Evolutionary conservation across 305 asterid species (phyloP), one percentile per base, ranked within the genome.

Genomic region (Solanum hybrid): DNA sequence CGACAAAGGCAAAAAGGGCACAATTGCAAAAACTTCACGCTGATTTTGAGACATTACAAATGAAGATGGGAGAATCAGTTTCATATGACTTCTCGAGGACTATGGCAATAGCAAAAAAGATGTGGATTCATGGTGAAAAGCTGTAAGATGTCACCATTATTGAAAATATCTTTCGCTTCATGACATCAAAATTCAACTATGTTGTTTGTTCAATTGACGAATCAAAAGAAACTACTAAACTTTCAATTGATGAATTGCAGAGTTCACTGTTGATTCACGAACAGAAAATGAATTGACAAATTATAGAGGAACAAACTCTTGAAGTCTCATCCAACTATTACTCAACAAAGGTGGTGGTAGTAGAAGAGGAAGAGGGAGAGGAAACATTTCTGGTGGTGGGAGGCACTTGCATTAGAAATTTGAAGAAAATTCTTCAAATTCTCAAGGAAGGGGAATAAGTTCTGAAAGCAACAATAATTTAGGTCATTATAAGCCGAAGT

Each of bases 21-120:
- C 20, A 12, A 70, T 70, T 70, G 77, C 77, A 26, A 26, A 72
- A 1, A 24, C 20, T 72, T 26, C 2, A 1, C 8, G 2, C 2
- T 26, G 9, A 26, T 26, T 24, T 65, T 22, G 32, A 24, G 8
- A 10, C 31, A 26, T 70, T n/a, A 24, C 4, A 10, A 70, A 70
- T 70, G n/a, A n/a, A n/a, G n/a, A n/a, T n/a, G n/a, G n/a, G n/a
- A n/a, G n/a, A n/a, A n/a, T n/a, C n/a, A n/a, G n/a, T n/a, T n/a
- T n/a, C n/a, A n/a, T n/a, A n/a, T n/a, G n/a, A 89, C 85, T 87
- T 87, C 24, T 14, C 39, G 3, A 11, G 89, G 14, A 89, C 89
- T 17, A 91, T 91, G 88, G 34, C 13, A 8, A 34, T 90, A 22
- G 33, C 4, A 15, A 91, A 90, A 4, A 90, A 91, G 0, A 86